Evolutionary conservation across 345 rosid species (phyloP).

Genomic region (Sonneratia caseolaris): DNA sequence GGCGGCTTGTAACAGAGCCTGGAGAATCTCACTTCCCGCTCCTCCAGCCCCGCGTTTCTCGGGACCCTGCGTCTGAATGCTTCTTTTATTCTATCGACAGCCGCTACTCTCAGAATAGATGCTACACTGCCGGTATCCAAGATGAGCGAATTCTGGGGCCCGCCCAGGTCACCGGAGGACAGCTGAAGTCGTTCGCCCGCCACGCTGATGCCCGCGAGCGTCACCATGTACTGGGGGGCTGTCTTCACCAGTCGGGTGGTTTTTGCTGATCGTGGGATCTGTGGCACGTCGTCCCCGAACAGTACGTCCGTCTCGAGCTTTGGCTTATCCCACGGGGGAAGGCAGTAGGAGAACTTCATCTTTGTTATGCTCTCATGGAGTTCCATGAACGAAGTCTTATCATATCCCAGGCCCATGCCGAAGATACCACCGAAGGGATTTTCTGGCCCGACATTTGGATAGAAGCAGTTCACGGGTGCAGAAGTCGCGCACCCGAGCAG

Average conservation of each 20-base stretch:
- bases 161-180: neutral
- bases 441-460: neutral
- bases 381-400: neutral
- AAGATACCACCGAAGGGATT: neutral
- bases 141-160: neutral
- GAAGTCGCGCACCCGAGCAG: neutral
- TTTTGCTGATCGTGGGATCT: neutral
- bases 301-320: too few species aligned
- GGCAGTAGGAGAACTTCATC: constrained; percentile 9
- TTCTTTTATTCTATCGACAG: neutral
- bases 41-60: too few species aligned
- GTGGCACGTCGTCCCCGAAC: neutral
- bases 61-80: too few species aligned
- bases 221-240: neutral
- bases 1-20: constrained; percentile 2
- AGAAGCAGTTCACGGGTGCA: neutral
- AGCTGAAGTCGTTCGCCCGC: neutral
- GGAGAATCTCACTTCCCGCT: neutral
- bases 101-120: neutral
- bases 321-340: neutral
- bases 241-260: neutral
- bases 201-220: constrained; percentile 1
- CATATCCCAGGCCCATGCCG: constrained; percentile 2
- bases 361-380: neutral
- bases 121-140: constrained; percentile 7